A percentile compares a stretch with the other conserved stretches of the same genome.
phyloP scores from a whole-genome alignment of 2,329 filamentous ascomycete genomes.

The Paecilomyces fulvus region DNA sequence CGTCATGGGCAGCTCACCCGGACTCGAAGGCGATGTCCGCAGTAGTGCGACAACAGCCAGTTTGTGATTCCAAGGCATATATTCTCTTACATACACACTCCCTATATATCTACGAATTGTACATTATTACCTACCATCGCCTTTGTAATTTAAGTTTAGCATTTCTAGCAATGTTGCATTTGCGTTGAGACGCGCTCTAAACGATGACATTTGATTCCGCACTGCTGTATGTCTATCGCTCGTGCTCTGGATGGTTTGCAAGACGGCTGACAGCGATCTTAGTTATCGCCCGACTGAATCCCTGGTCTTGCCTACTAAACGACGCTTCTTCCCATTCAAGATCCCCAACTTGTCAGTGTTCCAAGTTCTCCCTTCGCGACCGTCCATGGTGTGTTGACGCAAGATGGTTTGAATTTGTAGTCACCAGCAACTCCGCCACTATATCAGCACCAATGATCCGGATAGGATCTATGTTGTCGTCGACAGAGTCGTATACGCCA shows the following conservation, averaged over 20 bases:
- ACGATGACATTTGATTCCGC: constrained; percentile 37
- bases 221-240: constrained; percentile 22
- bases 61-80: neutral
- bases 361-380: constrained; percentile 9
- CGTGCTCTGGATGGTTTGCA: constrained; percentile 5
- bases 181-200: constrained; percentile 15
- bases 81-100: neutral
- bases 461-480: constrained; percentile 80
- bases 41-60: neutral
- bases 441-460: constrained; percentile 71
- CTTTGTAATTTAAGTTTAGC: constrained; percentile 5
- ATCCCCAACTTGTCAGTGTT: constrained; percentile 57
- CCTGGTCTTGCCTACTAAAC: constrained; percentile 52
- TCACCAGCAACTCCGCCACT: constrained; percentile 60
- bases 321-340: constrained; percentile 59
- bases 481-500: constrained; percentile 62
- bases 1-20: neutral
- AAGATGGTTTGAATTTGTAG: constrained; percentile 15
- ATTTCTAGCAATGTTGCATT: constrained; percentile 24
- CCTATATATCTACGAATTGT: neutral
- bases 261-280: constrained; percentile 9
- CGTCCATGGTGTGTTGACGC: constrained; percentile 5
- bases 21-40: neutral
- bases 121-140: constrained; percentile 4
- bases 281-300: constrained; percentile 60